phyloP scores from a whole-genome alignment of 805 yeast species.

The Saccharomycopsis javanensis region DNA sequence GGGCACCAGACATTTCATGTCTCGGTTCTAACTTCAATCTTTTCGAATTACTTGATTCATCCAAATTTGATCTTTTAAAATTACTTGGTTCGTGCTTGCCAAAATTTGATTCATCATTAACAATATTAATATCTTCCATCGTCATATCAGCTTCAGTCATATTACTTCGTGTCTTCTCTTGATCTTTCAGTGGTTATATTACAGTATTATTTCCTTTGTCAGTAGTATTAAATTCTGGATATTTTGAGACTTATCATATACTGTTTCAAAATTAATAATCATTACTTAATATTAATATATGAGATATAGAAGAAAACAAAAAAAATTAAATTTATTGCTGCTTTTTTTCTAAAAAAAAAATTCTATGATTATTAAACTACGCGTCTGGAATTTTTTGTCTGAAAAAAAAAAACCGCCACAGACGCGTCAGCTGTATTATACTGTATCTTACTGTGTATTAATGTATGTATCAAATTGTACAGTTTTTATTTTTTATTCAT shows the following conservation, averaged over 20 bases:
- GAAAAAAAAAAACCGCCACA: not conserved
- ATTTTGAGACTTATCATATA: too few species aligned
- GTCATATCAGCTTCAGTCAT: not conserved
- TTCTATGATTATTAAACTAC: too few species aligned
- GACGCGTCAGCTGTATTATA: not conserved
- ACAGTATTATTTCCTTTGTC: not conserved
- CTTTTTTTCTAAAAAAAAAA: not conserved
- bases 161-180: too few species aligned
- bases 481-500: too few species aligned
- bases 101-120: not conserved
- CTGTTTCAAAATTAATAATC: too few species aligned
- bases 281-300: too few species aligned
- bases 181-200: too few species aligned
- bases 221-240: too few species aligned
- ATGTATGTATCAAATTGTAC: not conserved
- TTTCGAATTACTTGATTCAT: not conserved
- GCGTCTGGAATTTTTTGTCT: not conserved
- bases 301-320: too few species aligned
- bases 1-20: conserved; percentile 14
- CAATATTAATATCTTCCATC: not conserved
- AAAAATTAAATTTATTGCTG: not conserved
- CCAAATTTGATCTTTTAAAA: not conserved
- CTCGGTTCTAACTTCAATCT: conserved; percentile 12
- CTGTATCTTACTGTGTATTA: too few species aligned
- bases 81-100: not conserved